Base-by-base conservation (phyloP, 1,139 yeast species). In the Blastobotrys aristatus region DNA sequence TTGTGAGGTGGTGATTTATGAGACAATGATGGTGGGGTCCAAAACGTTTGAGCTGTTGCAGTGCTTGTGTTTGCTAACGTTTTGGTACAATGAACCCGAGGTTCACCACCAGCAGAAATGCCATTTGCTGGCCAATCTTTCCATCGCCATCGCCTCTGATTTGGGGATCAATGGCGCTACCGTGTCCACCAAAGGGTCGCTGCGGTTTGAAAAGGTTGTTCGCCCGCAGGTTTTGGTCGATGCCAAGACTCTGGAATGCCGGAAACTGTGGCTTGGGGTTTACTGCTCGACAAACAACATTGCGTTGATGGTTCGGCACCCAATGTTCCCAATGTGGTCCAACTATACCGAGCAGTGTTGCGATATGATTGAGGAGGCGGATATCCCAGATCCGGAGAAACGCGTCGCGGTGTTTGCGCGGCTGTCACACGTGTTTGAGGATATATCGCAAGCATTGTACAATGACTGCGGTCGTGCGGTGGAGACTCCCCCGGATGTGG, bases 31-130 rank as follows among this genome's bases (percentile, higher is more conserved):
- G 13, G 71, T 76, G 21, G 95, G 96, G n/a, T 73, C 79, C 49
- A 88, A 86, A 65, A 76, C 82, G 6, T 69, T 81, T 21, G 92
- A 86, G 60, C 66, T 87, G 44, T 67, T 87, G 37, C 81, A 84
- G 61, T 69, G 83, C 17, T 66, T 85, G 41, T 59, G 85, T 26
- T 59, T 86, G 2, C 67, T 85, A 46, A 76, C 84, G 34, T 65
- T 82, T 31, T 89, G 96, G 95, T 87, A 87, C 62, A 86, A 84
- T 55, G 79, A 87, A 5, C 88, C 95, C 0, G 96, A 87, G 64
- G 70, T 86, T 56, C 84, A 85, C 54, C 84, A 81, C 55, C 85
- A 84, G 57, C 77, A 94, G 51, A 76, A 95, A 46, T 82, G 82
- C 55, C 94, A 86, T 61, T 67, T 87, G 48, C 72, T 86, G 54